phyloP scores from a whole-genome alignment of 805 yeast genomes.

The Lachancea dasiensis region DNA sequence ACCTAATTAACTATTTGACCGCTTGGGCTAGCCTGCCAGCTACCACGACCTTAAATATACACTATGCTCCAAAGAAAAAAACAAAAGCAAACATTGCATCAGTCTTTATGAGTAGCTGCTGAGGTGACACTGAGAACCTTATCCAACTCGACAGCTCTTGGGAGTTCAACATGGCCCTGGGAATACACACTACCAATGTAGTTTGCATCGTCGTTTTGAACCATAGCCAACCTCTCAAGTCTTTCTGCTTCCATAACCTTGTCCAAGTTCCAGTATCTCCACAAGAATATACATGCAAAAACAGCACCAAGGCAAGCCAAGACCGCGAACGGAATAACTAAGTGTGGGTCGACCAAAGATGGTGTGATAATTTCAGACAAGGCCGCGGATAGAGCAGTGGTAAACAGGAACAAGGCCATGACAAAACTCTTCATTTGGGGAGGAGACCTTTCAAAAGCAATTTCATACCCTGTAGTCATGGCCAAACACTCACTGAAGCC shows the following conservation, averaged over 20 bases:
- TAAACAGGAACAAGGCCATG: constrained; percentile 54
- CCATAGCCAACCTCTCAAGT: constrained; percentile 22
- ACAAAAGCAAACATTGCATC: too few relatives aligned
- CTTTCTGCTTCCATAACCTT: constrained; percentile 35
- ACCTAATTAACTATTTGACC: too few relatives aligned
- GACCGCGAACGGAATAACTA: constrained; percentile 38
- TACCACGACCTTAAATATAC: too few relatives aligned
- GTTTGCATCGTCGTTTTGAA: constrained; percentile 14
- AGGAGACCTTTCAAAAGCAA: constrained; percentile 81
- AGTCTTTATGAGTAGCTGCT: not conserved
- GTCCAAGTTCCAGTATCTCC: constrained; percentile 37
- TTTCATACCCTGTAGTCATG: constrained; percentile 75
- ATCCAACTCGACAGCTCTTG: not conserved
- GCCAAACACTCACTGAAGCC: constrained; percentile 76
- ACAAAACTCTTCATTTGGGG: constrained; percentile 41
- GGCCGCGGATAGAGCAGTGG: constrained; percentile 74
- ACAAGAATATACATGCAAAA: constrained; percentile 31
- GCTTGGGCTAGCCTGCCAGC: too few relatives aligned
- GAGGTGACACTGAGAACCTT: constrained; percentile 2
- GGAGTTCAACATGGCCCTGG: not conserved
- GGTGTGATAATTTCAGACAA: constrained; percentile 36
- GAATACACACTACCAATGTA: not conserved
- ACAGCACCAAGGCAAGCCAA: constrained; percentile 35
- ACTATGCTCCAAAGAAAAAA: too few relatives aligned
- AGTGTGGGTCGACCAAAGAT: constrained; percentile 37